Evolutionary conservation across 805 yeast species (phyloP).

Genomic region (Wickerhamiella spandovensis): DNA sequence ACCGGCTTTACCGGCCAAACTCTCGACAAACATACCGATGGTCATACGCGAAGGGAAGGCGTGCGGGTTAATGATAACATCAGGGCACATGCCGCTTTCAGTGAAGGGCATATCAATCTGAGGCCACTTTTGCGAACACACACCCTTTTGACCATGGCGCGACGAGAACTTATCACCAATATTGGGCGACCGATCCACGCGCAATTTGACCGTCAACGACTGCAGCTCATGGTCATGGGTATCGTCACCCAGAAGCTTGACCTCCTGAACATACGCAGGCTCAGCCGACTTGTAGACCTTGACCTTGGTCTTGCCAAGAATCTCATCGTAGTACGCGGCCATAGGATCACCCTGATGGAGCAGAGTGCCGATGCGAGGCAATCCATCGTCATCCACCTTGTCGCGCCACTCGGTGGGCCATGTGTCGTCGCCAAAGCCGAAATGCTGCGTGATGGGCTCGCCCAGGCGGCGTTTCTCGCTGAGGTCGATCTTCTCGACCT

Average conservation of each 20-base stretch:
- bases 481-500: slow-evolving; percentile 84
- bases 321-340: slow-evolving; percentile 84
- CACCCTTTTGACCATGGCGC: slow-evolving; percentile 97
- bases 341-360: slow-evolving; percentile 95
- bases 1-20: slow-evolving; percentile 97
- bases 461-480: slow-evolving; percentile 68
- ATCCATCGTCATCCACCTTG: slow-evolving; percentile 80
- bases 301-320: slow-evolving; percentile 76
- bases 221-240: slow-evolving; percentile 66
- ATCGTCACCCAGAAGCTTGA: slow-evolving; percentile 81
- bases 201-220: slow-evolving; percentile 70
- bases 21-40: slow-evolving; percentile 98
- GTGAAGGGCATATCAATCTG: slow-evolving; percentile 92
- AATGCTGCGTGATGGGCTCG: slow-evolving; percentile 87
- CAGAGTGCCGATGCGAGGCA: slow-evolving; percentile 76
- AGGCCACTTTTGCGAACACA: slow-evolving; percentile 97
- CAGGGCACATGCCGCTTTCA: slow-evolving; percentile 94
- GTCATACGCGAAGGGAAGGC: slow-evolving; percentile 99
- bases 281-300: slow-evolving; percentile 90
- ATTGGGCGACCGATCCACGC: slow-evolving; percentile 82
- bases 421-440: slow-evolving; percentile 85
- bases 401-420: slow-evolving; percentile 90
- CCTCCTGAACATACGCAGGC: slow-evolving; percentile 92
- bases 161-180: slow-evolving; percentile 98
- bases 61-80: slow-evolving; percentile 94